Evolutionary conservation across 495 filamentous ascomycete genomes (phyloP).

Genomic region (Neurospora sp.): DNA sequence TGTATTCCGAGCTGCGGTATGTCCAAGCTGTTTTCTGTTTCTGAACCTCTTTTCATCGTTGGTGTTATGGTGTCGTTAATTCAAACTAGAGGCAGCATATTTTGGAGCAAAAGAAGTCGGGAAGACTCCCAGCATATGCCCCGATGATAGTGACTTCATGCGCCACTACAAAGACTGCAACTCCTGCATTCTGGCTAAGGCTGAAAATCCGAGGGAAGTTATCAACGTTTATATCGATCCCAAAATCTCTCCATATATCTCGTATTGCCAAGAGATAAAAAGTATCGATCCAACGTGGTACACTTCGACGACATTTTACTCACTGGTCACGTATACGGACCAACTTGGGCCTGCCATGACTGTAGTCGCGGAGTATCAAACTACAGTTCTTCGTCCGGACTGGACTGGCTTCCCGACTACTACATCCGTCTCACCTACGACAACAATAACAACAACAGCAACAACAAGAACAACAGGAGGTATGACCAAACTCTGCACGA

Average conservation of each 20-base stretch:
- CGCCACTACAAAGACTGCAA: background rate
- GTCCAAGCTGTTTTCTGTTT: background rate
- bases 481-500: too few relatives aligned
- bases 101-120: background rate
- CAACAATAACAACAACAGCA: too few relatives aligned
- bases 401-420: too few relatives aligned
- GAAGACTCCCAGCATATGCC: background rate
- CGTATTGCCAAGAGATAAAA: background rate
- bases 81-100: background rate
- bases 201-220: background rate
- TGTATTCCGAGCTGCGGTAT: background rate
- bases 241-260: background rate
- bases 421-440: too few relatives aligned
- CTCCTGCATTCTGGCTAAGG: background rate
- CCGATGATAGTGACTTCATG: background rate
- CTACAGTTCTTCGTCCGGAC: too few relatives aligned
- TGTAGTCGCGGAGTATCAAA: background rate
- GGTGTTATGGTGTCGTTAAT: too few relatives aligned
- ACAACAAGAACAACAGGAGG: too few relatives aligned
- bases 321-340: background rate
- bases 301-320: background rate
- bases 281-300: background rate
- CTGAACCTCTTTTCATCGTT: accelerated
- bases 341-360: background rate
- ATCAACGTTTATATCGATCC: background rate